phyloP scores from a whole-genome alignment of 2,329 filamentous ascomycete genomes.

The Passalora sequoiae region DNA sequence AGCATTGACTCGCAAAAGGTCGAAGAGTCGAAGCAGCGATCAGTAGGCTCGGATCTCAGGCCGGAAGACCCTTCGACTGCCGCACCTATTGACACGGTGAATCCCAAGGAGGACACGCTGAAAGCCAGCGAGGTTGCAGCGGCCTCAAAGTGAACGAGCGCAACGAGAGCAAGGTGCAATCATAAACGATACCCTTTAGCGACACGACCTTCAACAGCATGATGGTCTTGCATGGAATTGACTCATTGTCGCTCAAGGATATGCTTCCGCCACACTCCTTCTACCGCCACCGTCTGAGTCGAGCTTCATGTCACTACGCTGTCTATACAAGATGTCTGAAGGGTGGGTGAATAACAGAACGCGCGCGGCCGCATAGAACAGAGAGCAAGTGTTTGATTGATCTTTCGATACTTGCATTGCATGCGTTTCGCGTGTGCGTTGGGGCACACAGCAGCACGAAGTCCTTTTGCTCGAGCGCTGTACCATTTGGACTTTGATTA shows the following conservation, averaged over 20 bases:
- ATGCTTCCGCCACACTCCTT: not conserved
- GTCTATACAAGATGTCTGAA: not conserved
- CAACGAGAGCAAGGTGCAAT: slow-evolving; percentile 7
- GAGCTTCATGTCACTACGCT: not conserved
- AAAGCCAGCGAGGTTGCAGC: not conserved
- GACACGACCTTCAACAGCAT: slow-evolving; percentile 7
- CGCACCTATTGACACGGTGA: slow-evolving; percentile 15
- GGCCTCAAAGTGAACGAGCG: slow-evolving; percentile 14
- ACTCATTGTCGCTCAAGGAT: not conserved
- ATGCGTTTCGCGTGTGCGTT: not conserved
- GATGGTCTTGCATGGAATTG: slow-evolving; percentile 2
- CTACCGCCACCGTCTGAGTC: not conserved
- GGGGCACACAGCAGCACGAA: not conserved
- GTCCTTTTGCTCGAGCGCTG: slow-evolving; percentile 3
- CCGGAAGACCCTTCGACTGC: slow-evolving; percentile 30
- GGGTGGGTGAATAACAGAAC: slow-evolving; percentile 6
- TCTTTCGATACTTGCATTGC: slow-evolving; percentile 1
- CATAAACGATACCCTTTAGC: slow-evolving; percentile 24
- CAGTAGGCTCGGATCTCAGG: slow-evolving; percentile 12
- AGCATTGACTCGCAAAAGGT: slow-evolving; percentile 14
- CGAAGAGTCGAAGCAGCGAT: slow-evolving; percentile 29
- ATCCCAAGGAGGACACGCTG: slow-evolving; percentile 12
- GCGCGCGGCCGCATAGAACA: slow-evolving; percentile 8
- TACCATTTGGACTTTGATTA: not conserved
- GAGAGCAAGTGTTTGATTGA: slow-evolving; percentile 4